phyloP scores from a whole-genome alignment of 768 basidiomycete genomes.

The Leccinellum luteum region DNA sequence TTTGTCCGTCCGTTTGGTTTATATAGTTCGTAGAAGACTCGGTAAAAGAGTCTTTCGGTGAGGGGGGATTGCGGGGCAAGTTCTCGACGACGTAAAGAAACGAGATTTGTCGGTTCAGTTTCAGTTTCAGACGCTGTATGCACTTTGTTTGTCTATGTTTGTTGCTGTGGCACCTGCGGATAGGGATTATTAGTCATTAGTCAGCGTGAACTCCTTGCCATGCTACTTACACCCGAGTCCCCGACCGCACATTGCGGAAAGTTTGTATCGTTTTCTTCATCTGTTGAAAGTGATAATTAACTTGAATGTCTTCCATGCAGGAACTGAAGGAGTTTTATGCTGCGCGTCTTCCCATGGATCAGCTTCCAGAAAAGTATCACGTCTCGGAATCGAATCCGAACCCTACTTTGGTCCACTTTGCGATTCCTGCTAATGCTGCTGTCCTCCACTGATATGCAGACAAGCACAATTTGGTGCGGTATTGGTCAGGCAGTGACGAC shows the following conservation, averaged over 20 bases:
- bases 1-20: conserved; percentile 13
- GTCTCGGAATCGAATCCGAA: not conserved
- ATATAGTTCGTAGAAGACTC: conserved; percentile 27
- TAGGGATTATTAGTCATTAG: too few relatives aligned
- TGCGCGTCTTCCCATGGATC: not conserved
- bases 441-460: not conserved
- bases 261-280: too few relatives aligned
- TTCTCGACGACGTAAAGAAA: conserved; percentile 14
- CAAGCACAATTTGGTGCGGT: not conserved
- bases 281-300: too few relatives aligned
- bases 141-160: conserved; percentile 27
- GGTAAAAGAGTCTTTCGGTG: conserved; percentile 8
- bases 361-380: not conserved
- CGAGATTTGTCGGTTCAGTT: conserved; percentile 7
- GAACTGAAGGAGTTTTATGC: not conserved
- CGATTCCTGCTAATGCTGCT: not conserved
- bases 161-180: conserved; percentile 18
- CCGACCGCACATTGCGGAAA: too few relatives aligned
- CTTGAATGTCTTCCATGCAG: too few relatives aligned
- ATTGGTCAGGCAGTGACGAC: too few relatives aligned
- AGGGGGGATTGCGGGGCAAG: not conserved
- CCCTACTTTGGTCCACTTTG: not conserved
- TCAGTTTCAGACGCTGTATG: conserved; percentile 9
- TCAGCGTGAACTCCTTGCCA: too few relatives aligned
- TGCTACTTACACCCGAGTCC: too few relatives aligned